Evolutionary conservation across 192 early-diverging fungal genomes (phyloP).

Genomic region (Coemansia sp.): DNA sequence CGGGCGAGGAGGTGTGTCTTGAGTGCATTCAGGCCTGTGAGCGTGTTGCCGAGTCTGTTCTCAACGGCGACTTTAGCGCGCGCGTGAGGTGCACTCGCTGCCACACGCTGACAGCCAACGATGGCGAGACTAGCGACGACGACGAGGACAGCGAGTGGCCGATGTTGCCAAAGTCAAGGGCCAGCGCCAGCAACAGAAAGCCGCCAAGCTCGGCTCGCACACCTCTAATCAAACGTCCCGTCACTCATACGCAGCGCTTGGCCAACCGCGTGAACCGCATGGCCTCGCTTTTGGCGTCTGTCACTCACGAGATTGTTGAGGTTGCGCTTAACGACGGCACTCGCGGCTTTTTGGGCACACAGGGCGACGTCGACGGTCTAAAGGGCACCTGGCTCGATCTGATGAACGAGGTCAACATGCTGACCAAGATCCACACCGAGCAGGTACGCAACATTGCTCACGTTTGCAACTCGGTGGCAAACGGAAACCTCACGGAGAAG

Average conservation of each 20-base stretch:
- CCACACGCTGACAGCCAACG: conserved; percentile 4
- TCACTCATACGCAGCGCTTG: conserved; percentile 36
- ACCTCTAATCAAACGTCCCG: conserved; percentile 27
- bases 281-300: conserved; percentile 44
- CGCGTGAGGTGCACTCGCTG: conserved; percentile 48
- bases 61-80: conserved; percentile 44
- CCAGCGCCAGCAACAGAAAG: neutral
- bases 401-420: conserved; percentile 61
- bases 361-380: conserved; percentile 57
- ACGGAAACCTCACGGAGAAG: conserved; percentile 57
- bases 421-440: conserved; percentile 60
- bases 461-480: conserved; percentile 60
- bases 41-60: conserved; percentile 43
- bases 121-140: neutral
- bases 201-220: conserved; percentile 4
- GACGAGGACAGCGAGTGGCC: conserved; percentile 29
- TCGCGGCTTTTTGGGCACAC: conserved; percentile 63
- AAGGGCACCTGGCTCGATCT: conserved; percentile 64
- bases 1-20: conserved; percentile 34
- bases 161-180: conserved; percentile 3
- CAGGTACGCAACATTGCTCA: conserved; percentile 63
- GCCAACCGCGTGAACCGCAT: conserved; percentile 50
- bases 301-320: conserved; percentile 57
- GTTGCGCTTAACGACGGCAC: conserved; percentile 69
- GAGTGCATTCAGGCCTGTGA: conserved; percentile 51